Percentiles rank a stretch among this genome's conserved stretches.
Evolutionary conservation across 2,329 filamentous ascomycete genomes (phyloP).

Genomic region (Talaromyces pinophilus): DNA sequence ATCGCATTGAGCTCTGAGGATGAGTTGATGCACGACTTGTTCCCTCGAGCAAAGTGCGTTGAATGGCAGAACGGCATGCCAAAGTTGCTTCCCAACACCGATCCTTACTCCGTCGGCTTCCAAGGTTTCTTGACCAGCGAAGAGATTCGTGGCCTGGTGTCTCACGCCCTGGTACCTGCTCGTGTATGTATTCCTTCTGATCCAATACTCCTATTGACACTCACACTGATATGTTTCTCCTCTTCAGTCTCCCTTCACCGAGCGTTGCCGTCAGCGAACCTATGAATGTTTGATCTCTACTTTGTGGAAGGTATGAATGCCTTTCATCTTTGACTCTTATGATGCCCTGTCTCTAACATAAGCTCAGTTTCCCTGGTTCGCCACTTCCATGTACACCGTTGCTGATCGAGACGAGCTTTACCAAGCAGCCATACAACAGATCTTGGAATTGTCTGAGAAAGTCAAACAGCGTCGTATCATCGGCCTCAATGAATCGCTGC

Average conservation of each 20-base stretch:
- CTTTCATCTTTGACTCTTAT: slow-evolving; percentile 4
- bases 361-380: slow-evolving; percentile 54
- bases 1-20: slow-evolving; percentile 51
- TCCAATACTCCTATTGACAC: not conserved
- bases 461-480: slow-evolving; percentile 49
- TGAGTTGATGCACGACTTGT: slow-evolving; percentile 53
- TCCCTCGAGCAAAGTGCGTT: slow-evolving; percentile 55
- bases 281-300: slow-evolving; percentile 57
- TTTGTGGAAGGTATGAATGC: slow-evolving; percentile 48
- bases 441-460: slow-evolving; percentile 69
- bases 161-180: slow-evolving; percentile 52
- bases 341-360: slow-evolving; percentile 21
- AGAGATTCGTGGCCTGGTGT: slow-evolving; percentile 50
- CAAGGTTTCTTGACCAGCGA: slow-evolving; percentile 54
- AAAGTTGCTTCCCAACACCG: slow-evolving; percentile 36
- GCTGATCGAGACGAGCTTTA: slow-evolving; percentile 51
- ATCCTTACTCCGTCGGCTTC: slow-evolving; percentile 53
- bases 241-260: slow-evolving; percentile 50
- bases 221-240: slow-evolving; percentile 10
- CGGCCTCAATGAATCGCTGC: slow-evolving; percentile 42
- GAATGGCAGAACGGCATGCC: slow-evolving; percentile 45
- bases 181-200: slow-evolving; percentile 43
- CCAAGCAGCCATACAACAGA: slow-evolving; percentile 53
- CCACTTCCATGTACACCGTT: slow-evolving; percentile 48
- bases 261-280: slow-evolving; percentile 54